phyloP scores from a whole-genome alignment of 805 yeast species.

The Ogataea saltuana region DNA sequence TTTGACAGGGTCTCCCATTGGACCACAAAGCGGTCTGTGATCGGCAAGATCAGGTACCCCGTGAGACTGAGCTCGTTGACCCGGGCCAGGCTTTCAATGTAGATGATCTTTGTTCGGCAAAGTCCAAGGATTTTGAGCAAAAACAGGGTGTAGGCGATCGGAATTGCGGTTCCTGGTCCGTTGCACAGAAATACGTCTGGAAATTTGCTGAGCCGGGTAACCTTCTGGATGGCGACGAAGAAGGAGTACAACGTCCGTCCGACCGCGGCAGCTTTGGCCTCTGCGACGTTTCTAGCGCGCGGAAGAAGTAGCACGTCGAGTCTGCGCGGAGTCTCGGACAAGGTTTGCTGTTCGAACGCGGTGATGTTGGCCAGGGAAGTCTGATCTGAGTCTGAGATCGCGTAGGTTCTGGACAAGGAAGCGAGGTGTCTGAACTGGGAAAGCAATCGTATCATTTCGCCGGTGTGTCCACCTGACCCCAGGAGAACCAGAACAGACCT shows the following conservation, averaged over 20 bases:
- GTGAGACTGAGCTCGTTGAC: constrained; percentile 73
- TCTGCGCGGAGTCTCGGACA: no score
- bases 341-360: constrained; percentile 35
- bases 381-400: constrained; percentile 46
- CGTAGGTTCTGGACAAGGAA: constrained; percentile 30
- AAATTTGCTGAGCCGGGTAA: constrained; percentile 11
- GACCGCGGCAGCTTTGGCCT: constrained; percentile 34
- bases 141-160: constrained; percentile 61
- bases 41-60: constrained; percentile 68
- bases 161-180: constrained; percentile 84
- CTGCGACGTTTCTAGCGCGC: constrained; percentile 41
- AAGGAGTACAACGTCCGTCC: constrained; percentile 38
- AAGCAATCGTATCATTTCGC: constrained; percentile 84
- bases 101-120: constrained; percentile 59
- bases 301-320: constrained; percentile 31
- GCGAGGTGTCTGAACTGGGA: constrained; percentile 35
- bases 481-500: constrained; percentile 55
- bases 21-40: constrained; percentile 77
- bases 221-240: constrained; percentile 18
- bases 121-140: constrained; percentile 48
- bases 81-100: constrained; percentile 85
- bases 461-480: constrained; percentile 97
- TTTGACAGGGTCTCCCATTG: constrained; percentile 76
- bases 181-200: constrained; percentile 48
- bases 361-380: constrained; percentile 45